Conservation (phyloP, 1,284 basidiomycete genomes). For the Pseudozyma hubeiensis region DNA sequence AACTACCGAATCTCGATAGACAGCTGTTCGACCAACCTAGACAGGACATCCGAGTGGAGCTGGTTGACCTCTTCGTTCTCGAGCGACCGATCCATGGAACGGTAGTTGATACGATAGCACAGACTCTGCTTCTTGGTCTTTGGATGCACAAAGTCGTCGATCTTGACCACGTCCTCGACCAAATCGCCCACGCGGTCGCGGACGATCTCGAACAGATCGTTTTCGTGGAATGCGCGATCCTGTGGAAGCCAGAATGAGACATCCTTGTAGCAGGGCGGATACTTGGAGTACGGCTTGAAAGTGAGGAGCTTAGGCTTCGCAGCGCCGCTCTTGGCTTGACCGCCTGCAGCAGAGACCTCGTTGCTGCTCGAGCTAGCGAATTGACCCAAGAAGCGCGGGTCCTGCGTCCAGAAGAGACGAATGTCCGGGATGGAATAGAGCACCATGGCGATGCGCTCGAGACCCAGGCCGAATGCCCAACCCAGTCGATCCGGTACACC, state of each 20-base stretch:
- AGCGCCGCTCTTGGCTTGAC: conserved; percentile 9
- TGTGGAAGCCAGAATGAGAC: conserved; percentile 74
- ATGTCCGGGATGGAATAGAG: conserved; percentile 97
- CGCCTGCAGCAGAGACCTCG: conserved; percentile 34
- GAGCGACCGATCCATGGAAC: conserved; percentile 94
- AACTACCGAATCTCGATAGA: conserved; percentile 54
- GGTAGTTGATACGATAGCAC: conserved; percentile 92
- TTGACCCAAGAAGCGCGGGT: conserved; percentile 87
- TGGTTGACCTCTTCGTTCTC: conserved; percentile 89
- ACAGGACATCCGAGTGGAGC: conserved; percentile 74
- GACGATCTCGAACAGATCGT: conserved; percentile 95
- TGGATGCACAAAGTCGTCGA: conserved; percentile 91
- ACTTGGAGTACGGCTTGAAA: conserved; percentile 66
- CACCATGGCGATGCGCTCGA: conserved; percentile 98
- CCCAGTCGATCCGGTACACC: conserved; percentile 78
- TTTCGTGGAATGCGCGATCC: conserved; percentile 79
- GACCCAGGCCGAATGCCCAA: conserved; percentile 97
- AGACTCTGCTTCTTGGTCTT: conserved; percentile 83
- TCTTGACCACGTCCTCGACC: conserved; percentile 88
- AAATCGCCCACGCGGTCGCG: conserved; percentile 90
- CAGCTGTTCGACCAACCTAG: conserved; percentile 70
- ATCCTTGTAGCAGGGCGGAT: conserved; percentile 68
- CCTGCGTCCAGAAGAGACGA: conserved; percentile 96
- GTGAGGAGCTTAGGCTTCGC: conserved; percentile 56
- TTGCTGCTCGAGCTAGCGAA: conserved; percentile 74